Conservation (phyloP, 169 alveolate species). For the Plasmodium gaboni region DNA sequence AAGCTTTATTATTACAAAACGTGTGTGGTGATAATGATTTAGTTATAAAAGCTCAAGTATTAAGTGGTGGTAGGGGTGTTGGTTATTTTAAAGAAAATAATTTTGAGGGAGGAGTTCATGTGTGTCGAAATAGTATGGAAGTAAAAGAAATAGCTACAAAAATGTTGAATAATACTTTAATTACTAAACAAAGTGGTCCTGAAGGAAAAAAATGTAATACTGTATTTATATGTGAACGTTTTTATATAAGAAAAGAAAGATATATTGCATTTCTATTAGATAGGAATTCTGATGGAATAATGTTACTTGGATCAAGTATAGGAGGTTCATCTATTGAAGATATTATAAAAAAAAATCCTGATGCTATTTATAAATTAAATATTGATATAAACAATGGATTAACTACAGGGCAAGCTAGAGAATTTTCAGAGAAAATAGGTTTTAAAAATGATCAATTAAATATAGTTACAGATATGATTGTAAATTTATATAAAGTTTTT, state of each 20-base stretch:
- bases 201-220: slow-evolving; percentile 89
- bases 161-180: slow-evolving; percentile 91
- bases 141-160: slow-evolving; percentile 87
- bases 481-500: slow-evolving; percentile 88
- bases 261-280: slow-evolving; percentile 95
- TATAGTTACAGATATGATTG: slow-evolving; percentile 77
- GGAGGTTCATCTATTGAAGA: slow-evolving; percentile 96
- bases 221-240: slow-evolving; percentile 90
- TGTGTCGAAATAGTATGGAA: slow-evolving; percentile 85
- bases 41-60: slow-evolving; percentile 90
- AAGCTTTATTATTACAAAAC: slow-evolving; percentile 79
- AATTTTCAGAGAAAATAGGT: slow-evolving; percentile 82
- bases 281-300: slow-evolving; percentile 92
- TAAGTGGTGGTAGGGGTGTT: slow-evolving; percentile 94
- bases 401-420: slow-evolving; percentile 78
- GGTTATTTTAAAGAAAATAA: slow-evolving; percentile 91
- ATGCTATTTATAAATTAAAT: slow-evolving; percentile 81
- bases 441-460: slow-evolving; percentile 77
- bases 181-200: slow-evolving; percentile 92
- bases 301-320: slow-evolving; percentile 87
- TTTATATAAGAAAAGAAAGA: slow-evolving; percentile 89
- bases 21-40: slow-evolving; percentile 69
- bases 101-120: slow-evolving; percentile 91
- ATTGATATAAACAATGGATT: slow-evolving; percentile 87
- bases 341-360: slow-evolving; percentile 88